These are phyloP conservation scores for Thielaviopsis punctulata DNA, from an alignment of 2,329 filamentous ascomycete species.

Conservation along the genomic window DNA sequence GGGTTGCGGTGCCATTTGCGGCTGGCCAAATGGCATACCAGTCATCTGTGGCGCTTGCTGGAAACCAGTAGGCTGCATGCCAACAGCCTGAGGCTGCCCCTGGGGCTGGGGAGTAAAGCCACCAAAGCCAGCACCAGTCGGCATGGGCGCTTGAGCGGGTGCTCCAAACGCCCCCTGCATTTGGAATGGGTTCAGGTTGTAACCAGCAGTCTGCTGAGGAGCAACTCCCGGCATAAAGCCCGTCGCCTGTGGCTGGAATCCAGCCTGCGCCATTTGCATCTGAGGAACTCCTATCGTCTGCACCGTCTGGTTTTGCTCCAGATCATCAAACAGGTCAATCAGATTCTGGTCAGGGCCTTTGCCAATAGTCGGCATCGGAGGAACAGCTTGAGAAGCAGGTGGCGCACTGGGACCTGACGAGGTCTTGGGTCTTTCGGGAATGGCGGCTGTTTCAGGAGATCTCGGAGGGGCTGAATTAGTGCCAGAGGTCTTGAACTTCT, in stretches of 20 bases:
- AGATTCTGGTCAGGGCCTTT: conserved; percentile 60
- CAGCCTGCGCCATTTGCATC: conserved; percentile 17
- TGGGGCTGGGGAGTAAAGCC: conserved; percentile 16
- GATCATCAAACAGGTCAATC: conserved; percentile 90
- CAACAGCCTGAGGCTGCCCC: conserved; percentile 18
- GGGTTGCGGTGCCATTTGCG: conserved; percentile 19
- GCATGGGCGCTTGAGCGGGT: conserved; percentile 13
- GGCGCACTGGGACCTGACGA: conserved; percentile 16
- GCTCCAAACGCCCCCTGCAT: conserved; percentile 3
- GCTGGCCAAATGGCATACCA: conserved; percentile 5
- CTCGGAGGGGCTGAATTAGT: conserved; percentile 16
- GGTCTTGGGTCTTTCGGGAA: conserved; percentile 20
- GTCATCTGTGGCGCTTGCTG: conserved; percentile 4
- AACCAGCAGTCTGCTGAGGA: conserved; percentile 16
- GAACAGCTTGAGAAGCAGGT: not conserved
- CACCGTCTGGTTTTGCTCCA: conserved; percentile 66
- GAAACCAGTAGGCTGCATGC: conserved; percentile 17
- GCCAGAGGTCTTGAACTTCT: conserved; percentile 24
- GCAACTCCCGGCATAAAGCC: conserved; percentile 17
- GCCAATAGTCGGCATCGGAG: conserved; percentile 18
- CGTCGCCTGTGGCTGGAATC: conserved; percentile 24
- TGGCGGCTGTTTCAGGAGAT: conserved; percentile 18
- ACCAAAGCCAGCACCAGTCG: conserved; percentile 10
- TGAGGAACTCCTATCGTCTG: conserved; percentile 21
- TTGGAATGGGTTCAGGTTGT: conserved; percentile 16